Evolutionary conservation across 164 flowering plant genomes (phyloP), one percentile per base, ranked within the genome.

Genomic region (Umbilicus rupestris): DNA sequence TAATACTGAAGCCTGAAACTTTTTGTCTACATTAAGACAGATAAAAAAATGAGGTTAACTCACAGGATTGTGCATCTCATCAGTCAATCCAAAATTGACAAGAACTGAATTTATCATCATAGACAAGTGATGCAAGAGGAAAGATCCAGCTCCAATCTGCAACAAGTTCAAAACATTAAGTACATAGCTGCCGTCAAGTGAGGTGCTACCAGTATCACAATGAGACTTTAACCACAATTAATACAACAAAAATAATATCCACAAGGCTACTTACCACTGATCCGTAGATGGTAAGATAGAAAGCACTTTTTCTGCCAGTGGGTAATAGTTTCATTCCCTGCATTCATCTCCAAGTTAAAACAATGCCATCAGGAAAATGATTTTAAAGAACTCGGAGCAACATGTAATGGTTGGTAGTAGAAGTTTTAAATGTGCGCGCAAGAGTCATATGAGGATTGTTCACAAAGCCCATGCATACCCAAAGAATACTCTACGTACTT

Each of bases 281-380:
- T 57, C 92, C 87, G 78, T 84, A 87, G 9, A 90, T 69, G 6
- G 86, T 74, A 22, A 86, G 76, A 79, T 90, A 90, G 72, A 93
- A 79, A 64, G 74, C 30, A 73, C 65, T 90, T 76, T 85, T 93
- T 72, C 97, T 84, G 69, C 96, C 92, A 70, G 87, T 84, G 68
- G 98, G 98, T 70, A 93, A 69, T 44, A 93, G 73, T 66, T 84
- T 93, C 96, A 90, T 93, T 42, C 85, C 96, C 98, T 89, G 72
- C 66, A 77, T 45, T 47, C 74, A 9, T 14, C 44, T 58, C 47
- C 28, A 72, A 67, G 72, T 30, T n/a, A 49, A 26, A 58, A 64
- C 6, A 64, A 33, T 29, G 39, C 24, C 14, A 66, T 58, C 46
- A 62, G 16, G 55, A 7, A 5, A 35, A 35, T 35, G 37, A 35